Conservation (phyloP, 352 stramenopile species). For the Globisporangium nagaii region DNA sequence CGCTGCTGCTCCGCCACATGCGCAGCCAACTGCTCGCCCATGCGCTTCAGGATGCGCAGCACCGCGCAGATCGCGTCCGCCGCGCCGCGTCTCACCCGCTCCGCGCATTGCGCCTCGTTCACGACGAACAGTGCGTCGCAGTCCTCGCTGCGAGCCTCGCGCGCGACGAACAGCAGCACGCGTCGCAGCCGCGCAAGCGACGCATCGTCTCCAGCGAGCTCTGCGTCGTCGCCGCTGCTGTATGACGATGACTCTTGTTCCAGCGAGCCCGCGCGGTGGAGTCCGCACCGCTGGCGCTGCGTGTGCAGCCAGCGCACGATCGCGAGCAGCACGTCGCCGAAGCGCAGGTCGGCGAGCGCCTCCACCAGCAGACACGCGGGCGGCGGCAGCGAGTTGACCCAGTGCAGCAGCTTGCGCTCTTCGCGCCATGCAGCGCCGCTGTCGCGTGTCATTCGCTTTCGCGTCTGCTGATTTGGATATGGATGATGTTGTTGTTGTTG, state of each 20-base stretch:
- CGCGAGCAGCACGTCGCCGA: conserved; percentile 46
- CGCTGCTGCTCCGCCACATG: not conserved
- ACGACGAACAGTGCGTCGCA: conserved; percentile 42
- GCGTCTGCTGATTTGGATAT: not conserved
- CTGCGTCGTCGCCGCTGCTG: not conserved
- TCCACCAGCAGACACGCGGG: conserved; percentile 57
- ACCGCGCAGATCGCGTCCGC: conserved; percentile 36
- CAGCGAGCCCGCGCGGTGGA: too few species aligned
- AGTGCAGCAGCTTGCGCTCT: conserved; percentile 52
- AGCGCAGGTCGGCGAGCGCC: conserved; percentile 43
- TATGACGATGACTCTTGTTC: not conserved
- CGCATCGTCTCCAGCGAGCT: not conserved
- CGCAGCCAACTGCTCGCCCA: conserved; percentile 5
- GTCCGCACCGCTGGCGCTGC: not conserved
- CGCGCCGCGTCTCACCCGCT: conserved; percentile 29
- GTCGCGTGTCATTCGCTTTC: not conserved
- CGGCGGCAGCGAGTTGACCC: conserved; percentile 67
- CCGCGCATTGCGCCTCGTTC: conserved; percentile 33
- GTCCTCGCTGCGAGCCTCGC: conserved; percentile 30
- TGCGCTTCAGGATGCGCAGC: conserved; percentile 34
- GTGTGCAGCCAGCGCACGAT: conserved; percentile 38
- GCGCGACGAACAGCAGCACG: conserved; percentile 39
- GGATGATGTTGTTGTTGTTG: too few species aligned
- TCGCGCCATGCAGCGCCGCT: not conserved
- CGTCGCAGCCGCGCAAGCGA: conserved; percentile 14